Base-by-base conservation (phyloP, 2,329 filamentous ascomycete genomes). In the Harringtonia aguacate region DNA sequence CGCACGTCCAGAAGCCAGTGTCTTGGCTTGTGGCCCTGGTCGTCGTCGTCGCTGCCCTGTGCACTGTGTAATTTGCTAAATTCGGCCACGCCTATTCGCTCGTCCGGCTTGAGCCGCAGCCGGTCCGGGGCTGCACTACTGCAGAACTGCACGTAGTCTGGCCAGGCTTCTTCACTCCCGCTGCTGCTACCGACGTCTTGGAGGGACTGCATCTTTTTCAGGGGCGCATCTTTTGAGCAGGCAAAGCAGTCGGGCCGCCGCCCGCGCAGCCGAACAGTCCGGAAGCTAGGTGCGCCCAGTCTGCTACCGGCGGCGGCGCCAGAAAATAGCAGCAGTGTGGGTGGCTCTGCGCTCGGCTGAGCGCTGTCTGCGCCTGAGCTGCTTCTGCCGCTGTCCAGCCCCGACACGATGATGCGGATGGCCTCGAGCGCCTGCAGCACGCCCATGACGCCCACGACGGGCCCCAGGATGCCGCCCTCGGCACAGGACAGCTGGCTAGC, bases 381-480 rank as follows among this genome's bases (percentile, higher is more conserved):
- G 22, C 30, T n/a, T n/a, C n/a, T n/a, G 14, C 8, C 18, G 13
- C 13, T 2, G 20, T n/a, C 30, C 6, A 39, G 24, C 45, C 53
- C 52, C 1, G 50, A 51, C 3, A 77, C 72, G 15, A 95, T 71
- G n/a, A 95, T 61, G 58, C 94, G 92, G 55, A 97, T 80, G 0
- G 86, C 80, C 63, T 97, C 88, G 2, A 94, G 68, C 0, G 92
- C 90, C 65, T 97, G 92, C 45, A 97, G 65, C 0, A 95, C 81
- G 8, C 92, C 92, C 86, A 98, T 95, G 1, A 80, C 73, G 0
- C 92, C 92, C 0, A 98, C 92, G 0, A 95, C 88, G 0, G 92
- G 89, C 0, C 92, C 92, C 2, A 98, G 56, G 9, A 98, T 88
- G 0, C 92, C 92, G 10, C 89, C 90, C 59, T 98, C 92, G 34